Evolutionary conservation across 768 basidiomycete genomes (phyloP), one percentile per base, ranked within the genome.

Genomic region (Chalciporus pseudorubinellus): DNA sequence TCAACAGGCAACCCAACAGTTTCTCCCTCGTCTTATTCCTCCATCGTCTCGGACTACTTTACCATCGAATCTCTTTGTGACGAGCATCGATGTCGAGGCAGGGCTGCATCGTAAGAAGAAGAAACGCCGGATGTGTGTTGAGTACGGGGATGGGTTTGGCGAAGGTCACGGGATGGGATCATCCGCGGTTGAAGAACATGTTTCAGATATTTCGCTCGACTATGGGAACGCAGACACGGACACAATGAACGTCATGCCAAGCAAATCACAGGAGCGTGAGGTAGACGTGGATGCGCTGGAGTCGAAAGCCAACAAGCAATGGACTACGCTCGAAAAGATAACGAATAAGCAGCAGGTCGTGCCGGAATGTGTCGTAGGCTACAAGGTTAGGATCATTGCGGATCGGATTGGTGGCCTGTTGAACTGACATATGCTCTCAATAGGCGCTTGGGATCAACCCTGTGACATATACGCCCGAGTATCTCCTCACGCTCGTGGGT

Each of bases 51-150:
- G 80, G 40, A 67, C 78, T 44, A 59, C 70, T 42, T 58, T 89
- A 8, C 87, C 87, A 1, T 59, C 71, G 4, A 82, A 85, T 46
- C 62, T 89, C 59, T 81, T 89, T 53, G 84, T 89, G 29, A 88
- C 87, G 3, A 83, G 81, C 56, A 73, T 89, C 2, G 84, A 89
- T 53, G 84, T 89, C 21, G 85, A 87, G 58, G 77, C 72, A 21
- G 77, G 72, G 1, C 10, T 52, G 48, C 46, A 53, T 18, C 55
- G 59, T 33, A 72, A 70, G 51, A 68, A 69, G 50, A 76, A 72
- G 56, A 74, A 70, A 52, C 64, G 64, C 43, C 62, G 66, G 50
- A 66, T 61, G 29, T 58, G 53, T 12, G 26, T 50, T 44, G 74
- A 81, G 53, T 80, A 71, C 36, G 65, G 60, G 9, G 55, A 63